A percentile compares a stretch with the other conserved stretches of the same genome.
These are phyloP conservation scores for Tagetes patula DNA, from an alignment of 129 eudicot genomes.

Conservation along the genomic window DNA sequence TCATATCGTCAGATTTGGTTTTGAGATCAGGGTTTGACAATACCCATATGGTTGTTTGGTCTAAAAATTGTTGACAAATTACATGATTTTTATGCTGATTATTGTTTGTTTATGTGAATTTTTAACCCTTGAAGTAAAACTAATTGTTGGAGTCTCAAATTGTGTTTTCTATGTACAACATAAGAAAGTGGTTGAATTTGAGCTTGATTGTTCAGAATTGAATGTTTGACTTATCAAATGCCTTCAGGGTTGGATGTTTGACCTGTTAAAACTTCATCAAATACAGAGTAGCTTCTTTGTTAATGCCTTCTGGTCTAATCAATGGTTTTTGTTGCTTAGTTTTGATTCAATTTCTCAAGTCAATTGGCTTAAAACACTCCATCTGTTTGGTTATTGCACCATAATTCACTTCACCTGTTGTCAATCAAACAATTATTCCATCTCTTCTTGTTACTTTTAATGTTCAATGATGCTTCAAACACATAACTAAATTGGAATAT, in stretches of 20 bases:
- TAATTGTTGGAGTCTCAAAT: conserved; percentile 19
- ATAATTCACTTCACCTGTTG: conserved; percentile 21
- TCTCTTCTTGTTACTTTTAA: conserved; percentile 10
- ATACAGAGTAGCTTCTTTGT: conserved; percentile 33
- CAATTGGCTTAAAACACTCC: conserved; percentile 29
- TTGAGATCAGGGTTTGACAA: conserved; percentile 38
- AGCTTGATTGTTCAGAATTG: conserved; percentile 26
- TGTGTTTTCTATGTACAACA: conserved; percentile 22
- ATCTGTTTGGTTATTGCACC: conserved; percentile 25
- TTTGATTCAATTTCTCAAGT: conserved; percentile 28
- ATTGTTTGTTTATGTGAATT: conserved; percentile 31
- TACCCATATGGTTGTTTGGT: conserved; percentile 41
- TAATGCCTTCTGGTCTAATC: conserved; percentile 27
- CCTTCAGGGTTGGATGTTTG: conserved; percentile 32
- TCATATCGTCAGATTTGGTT: conserved; percentile 35
- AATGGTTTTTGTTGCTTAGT: conserved; percentile 29
- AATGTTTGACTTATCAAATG: conserved; percentile 27
- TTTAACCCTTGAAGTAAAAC: conserved; percentile 17
- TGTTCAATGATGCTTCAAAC: conserved; percentile 9
- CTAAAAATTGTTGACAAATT: conserved; percentile 36
- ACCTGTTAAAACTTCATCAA: conserved; percentile 21
- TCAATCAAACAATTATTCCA: conserved; percentile 7
- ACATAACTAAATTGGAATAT: not conserved
- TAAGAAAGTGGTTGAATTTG: conserved; percentile 29
- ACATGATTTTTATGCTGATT: conserved; percentile 35